Evolutionary conservation across 1,284 basidiomycete species (phyloP).

Genomic region (Peniophora sp.): DNA sequence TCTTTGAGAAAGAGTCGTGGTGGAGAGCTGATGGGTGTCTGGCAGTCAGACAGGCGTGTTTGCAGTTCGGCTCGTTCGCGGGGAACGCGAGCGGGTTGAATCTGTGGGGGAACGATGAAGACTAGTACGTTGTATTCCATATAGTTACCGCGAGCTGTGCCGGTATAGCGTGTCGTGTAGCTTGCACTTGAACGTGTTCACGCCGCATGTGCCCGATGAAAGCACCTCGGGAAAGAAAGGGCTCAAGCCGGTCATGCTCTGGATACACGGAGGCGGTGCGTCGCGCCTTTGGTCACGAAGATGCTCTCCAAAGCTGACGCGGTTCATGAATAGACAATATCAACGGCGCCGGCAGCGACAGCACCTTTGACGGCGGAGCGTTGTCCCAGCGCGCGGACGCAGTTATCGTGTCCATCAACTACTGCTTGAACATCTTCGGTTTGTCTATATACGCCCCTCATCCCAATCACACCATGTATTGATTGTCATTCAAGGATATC

Average conservation of each 20-base stretch:
- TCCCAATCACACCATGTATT: background rate
- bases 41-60: background rate
- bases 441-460: background rate
- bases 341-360: constrained; percentile 6
- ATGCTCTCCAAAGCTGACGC: background rate
- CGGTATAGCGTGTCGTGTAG: too few species aligned
- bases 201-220: constrained; percentile 25
- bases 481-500: constrained; percentile 21
- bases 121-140: background rate
- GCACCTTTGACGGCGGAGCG: constrained; percentile 33
- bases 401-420: constrained; percentile 40
- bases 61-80: background rate
- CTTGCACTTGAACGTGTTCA: constrained; percentile 37
- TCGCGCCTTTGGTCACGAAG: background rate
- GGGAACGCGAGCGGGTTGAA: background rate
- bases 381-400: constrained; percentile 36
- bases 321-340: background rate
- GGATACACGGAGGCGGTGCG: constrained; percentile 34
- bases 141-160: background rate
- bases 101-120: background rate
- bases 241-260: constrained; percentile 35
- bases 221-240: constrained; percentile 10
- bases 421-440: constrained; percentile 30
- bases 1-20: constrained; percentile 14
- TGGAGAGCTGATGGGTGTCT: background rate